Base-by-base conservation (phyloP, 2,329 filamentous ascomycete species). In the Pyricularia grisea region DNA sequence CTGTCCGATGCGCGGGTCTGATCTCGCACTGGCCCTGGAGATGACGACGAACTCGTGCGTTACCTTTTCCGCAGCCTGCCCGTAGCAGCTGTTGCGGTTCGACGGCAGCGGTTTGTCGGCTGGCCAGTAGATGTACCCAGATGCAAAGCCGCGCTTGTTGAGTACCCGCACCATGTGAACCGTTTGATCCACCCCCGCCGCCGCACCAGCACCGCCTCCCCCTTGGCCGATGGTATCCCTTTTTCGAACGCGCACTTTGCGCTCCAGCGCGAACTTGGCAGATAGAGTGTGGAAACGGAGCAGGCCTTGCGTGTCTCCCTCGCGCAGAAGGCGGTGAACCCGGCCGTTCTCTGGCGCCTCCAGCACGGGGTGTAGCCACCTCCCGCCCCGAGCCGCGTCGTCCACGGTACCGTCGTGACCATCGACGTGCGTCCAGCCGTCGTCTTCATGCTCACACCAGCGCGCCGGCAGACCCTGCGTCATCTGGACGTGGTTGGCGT, bases 1-100 rank as follows among this genome's bases (percentile, higher is more conserved):
- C 58, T 68, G 67, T 11, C 67, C 67, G 20, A 68, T 60, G 10
- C 58, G 58, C 12, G 67, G 67, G 67, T 68, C 67, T 12, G 67
- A 25, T 25, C 58, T n/a, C 3, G 67, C 36, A 25, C 67, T 60
- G 10, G 55, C 58, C 20, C 67, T n/a, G 1, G 67, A 68, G 1
- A 68, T 31, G 28, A 68, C 67, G 28, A 68, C 58, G 30, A 68
- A 68, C 58, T 68, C 67, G 3, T 33, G 58, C 58, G 30, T 50
- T 3, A 31, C 11, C 30, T 12, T 64, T 27, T n/a, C 25, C 12
- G 27, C 12, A 14, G 14, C 5, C 42, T 36, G 33, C 12, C 33
- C 33, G 33, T 36, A 36, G 33, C 33, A 36, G 17, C 42, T 50
- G 42, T n/a, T 50, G 42, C 42, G 60, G 14, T 28, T 27, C 11